Conservation (phyloP, 768 basidiomycete species). For the Mycena venus region DNA sequence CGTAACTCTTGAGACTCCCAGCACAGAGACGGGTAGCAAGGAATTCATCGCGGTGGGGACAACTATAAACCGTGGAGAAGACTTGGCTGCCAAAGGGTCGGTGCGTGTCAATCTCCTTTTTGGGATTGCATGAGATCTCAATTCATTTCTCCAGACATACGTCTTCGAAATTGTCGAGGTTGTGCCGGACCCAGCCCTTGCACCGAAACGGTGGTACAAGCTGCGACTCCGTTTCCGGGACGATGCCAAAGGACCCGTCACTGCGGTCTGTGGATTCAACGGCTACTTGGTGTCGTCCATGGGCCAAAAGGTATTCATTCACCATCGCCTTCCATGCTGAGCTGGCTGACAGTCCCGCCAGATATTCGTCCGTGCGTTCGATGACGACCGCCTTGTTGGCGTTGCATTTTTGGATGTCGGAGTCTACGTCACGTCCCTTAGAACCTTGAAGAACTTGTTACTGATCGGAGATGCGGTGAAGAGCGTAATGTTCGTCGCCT, state of each 20-base stretch:
- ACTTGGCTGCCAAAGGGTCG: conserved; percentile 92
- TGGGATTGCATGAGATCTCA: background rate
- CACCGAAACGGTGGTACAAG: conserved; percentile 78
- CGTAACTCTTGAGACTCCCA: conserved; percentile 90
- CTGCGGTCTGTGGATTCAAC: conserved; percentile 89
- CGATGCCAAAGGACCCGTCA: conserved; percentile 94
- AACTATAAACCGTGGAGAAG: conserved; percentile 93
- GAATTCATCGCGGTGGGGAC: conserved; percentile 97
- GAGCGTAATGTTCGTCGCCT: conserved; percentile 92
- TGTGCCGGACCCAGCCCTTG: conserved; percentile 75
- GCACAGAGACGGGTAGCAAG: conserved; percentile 85
- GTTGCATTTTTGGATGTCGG: conserved; percentile 97
- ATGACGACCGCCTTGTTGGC: conserved; percentile 96
- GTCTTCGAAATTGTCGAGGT: conserved; percentile 96
- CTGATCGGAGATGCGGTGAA: conserved; percentile 93
- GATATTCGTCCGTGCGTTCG: conserved; percentile 96
- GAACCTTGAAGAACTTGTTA: conserved; percentile 92
- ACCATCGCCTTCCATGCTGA: conserved; percentile 9
- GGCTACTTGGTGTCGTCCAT: conserved; percentile 96
- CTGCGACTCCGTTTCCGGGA: conserved; percentile 89
- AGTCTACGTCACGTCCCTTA: conserved; percentile 91
- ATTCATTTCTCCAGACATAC: conserved; percentile 77
- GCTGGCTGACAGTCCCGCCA: conserved; percentile 45
- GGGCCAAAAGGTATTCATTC: conserved; percentile 92
- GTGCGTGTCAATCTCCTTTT: conserved; percentile 65